Conservation (phyloP, 345 rosid species). For the Arabidopsis arenosa region DNA sequence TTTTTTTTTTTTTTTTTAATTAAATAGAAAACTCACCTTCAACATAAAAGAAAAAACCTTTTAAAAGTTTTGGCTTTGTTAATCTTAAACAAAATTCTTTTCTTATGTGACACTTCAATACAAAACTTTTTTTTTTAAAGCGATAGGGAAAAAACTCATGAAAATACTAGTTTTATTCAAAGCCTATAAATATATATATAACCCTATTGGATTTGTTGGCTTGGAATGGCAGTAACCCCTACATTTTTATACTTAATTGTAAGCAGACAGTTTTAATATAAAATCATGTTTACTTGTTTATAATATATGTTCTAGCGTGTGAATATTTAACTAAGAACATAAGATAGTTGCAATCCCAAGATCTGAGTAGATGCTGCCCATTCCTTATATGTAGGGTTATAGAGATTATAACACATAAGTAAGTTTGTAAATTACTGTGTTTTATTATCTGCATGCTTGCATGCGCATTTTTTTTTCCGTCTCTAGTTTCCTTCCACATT, state of each 20-base stretch:
- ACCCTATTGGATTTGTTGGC: conserved; percentile 32
- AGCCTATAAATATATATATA: conserved; percentile 1
- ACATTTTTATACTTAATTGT: conserved; percentile 26
- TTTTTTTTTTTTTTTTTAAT: neutral
- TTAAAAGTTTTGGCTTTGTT: neutral
- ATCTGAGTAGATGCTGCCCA: conserved; percentile 51
- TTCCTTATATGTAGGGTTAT: conserved; percentile 47
- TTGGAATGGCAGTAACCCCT: conserved; percentile 43
- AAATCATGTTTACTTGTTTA: conserved; percentile 17
- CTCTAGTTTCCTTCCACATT: conserved; percentile 35
- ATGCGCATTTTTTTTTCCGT: conserved; percentile 62
- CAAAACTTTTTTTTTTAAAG: too few relatives aligned
- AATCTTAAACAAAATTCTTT: neutral
- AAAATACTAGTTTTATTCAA: conserved; percentile 8
- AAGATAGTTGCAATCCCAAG: conserved; percentile 44
- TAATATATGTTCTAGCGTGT: conserved; percentile 42
- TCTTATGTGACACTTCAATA: neutral
- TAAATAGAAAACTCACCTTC: conserved; percentile 10
- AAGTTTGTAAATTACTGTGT: conserved; percentile 43
- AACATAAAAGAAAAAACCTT: neutral
- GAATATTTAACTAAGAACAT: conserved; percentile 30
- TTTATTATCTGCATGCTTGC: conserved; percentile 51
- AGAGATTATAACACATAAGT: conserved; percentile 64
- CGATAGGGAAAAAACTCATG: neutral
- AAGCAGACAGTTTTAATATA: conserved; percentile 30